phyloP scores from a whole-genome alignment of 2,329 filamentous ascomycete genomes.

The Epichloe bromicola region DNA sequence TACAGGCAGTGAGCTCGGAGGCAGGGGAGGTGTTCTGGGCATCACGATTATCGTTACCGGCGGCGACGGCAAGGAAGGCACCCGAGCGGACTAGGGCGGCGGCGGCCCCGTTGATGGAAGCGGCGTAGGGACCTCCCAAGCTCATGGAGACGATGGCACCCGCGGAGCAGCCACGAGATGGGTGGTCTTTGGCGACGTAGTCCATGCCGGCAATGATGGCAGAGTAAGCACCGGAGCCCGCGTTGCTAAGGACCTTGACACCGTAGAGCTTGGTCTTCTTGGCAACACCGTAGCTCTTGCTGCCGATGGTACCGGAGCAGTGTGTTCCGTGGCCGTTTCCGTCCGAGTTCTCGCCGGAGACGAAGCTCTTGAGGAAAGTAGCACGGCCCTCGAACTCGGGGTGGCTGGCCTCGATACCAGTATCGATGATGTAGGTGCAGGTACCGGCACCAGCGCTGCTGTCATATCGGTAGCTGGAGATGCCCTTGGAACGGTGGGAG shows the following conservation, averaged over 20 bases:
- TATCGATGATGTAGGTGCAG: constrained; percentile 34
- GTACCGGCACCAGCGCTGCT: constrained; percentile 26
- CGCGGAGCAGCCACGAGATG: constrained; percentile 24
- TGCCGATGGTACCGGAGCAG: constrained; percentile 22
- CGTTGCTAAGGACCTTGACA: constrained; percentile 31
- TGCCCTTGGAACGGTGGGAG: constrained; percentile 19
- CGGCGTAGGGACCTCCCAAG: constrained; percentile 34
- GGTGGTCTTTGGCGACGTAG: constrained; percentile 19
- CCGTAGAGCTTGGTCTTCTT: constrained; percentile 30
- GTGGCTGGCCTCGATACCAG: constrained; percentile 27
- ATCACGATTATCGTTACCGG: constrained; percentile 36
- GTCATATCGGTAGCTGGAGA: constrained; percentile 25
- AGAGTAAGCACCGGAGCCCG: constrained; percentile 20
- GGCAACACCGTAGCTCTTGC: constrained; percentile 24
- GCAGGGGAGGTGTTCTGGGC: constrained; percentile 34
- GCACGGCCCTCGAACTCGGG: constrained; percentile 22
- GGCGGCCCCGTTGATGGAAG: constrained; percentile 37
- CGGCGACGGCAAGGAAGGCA: constrained; percentile 42
- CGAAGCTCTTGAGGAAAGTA: constrained; percentile 18
- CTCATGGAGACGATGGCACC: constrained; percentile 44
- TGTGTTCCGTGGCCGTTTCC: constrained; percentile 30
- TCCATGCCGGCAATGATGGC: constrained; percentile 33
- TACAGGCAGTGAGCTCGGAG: constrained; percentile 34
- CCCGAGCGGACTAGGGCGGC: constrained; percentile 30
- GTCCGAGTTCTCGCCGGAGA: constrained; percentile 13